Base-by-base conservation (phyloP, 345 rosid species). In the Acer negundo region DNA sequence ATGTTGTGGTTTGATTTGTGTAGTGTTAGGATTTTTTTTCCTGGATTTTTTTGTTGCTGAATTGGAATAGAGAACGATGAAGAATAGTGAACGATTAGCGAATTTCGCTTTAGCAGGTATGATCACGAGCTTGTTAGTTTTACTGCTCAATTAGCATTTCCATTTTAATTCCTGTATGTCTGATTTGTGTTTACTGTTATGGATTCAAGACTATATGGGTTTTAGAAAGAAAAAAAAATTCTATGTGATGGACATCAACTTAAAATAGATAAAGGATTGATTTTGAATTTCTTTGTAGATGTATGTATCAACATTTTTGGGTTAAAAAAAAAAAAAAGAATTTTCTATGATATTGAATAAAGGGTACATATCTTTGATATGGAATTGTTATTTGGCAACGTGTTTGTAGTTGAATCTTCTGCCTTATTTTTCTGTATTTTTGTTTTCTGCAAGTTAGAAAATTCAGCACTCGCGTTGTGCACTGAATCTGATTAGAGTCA, bases 41-140 rank as follows among this genome's bases (percentile, higher is more conserved):
- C 23, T 23, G 28, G 16, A 63, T 31, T 11, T 62, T 56, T 69
- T 58, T 22, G 53, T 56, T 44, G 69, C 51, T 47, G 69, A 24
- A 46, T 64, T 20, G 62, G 58, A 10, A 56, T 70, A 59, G 42
- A 20, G n/a, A 72, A 79, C n/a, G 75, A 93, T 93, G 97, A 95
- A 91, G 91, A 93, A 86, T 79, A 67, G 84, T 70, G 98, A 94
- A 82, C 91, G 90, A 77, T 56, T 93, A 17, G 94, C 98, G 2
- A 93, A 91, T 84, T 69, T 87, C 53, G 95, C 92, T 56, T 90
- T 94, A 75, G 97, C 90, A 91, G 98, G 98, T 94, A 80, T 63
- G 75, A 19, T 74, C 15, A 24, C 22, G 65, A 53, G 12, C 19
- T 56, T 44, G 12, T 24, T 68, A 35, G 66, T 74, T 74, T 17